Percentiles rank a stretch among this genome's conserved stretches.
Evolutionary conservation across 2,329 filamentous ascomycete genomes (phyloP).

Genomic region (Hirsutella rhossiliensis): DNA sequence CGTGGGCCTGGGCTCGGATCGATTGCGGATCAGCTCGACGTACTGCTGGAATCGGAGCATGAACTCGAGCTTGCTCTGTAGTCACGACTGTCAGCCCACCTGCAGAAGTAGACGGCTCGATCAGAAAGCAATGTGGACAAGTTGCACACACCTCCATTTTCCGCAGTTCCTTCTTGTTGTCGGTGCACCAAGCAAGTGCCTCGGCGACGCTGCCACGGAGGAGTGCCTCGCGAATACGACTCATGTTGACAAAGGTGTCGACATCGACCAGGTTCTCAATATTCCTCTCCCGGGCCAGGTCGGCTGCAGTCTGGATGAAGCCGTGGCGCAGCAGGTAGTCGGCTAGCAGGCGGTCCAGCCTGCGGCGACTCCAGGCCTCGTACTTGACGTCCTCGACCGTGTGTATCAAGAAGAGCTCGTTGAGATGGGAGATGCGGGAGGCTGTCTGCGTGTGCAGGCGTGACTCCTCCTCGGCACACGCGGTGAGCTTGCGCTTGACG

Average conservation of each 20-base stretch:
- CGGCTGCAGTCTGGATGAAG: conserved; percentile 64
- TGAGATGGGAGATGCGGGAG: conserved; percentile 68
- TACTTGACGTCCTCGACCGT: conserved; percentile 86
- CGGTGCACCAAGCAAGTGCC: conserved; percentile 79
- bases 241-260: conserved; percentile 75
- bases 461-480: conserved; percentile 67
- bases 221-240: conserved; percentile 63
- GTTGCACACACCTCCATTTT: conserved; percentile 60
- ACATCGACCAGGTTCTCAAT: conserved; percentile 80
- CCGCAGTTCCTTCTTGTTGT: conserved; percentile 85
- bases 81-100: not conserved
- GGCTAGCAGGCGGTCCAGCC: conserved; percentile 77
- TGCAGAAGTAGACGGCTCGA: not conserved
- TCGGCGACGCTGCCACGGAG: conserved; percentile 59
- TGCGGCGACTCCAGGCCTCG: conserved; percentile 73
- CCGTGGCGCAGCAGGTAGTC: conserved; percentile 84
- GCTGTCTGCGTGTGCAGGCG: conserved; percentile 63
- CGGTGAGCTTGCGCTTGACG: conserved; percentile 76
- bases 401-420: conserved; percentile 67
- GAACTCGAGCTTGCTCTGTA: conserved; percentile 73
- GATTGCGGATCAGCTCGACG: conserved; percentile 72
- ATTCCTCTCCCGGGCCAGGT: conserved; percentile 60
- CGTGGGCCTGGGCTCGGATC: conserved; percentile 48
- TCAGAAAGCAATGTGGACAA: not conserved
- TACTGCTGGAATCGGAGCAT: conserved; percentile 90